Base-by-base conservation (phyloP, 306 rosid species). In the Ochetophila trinervis region DNA sequence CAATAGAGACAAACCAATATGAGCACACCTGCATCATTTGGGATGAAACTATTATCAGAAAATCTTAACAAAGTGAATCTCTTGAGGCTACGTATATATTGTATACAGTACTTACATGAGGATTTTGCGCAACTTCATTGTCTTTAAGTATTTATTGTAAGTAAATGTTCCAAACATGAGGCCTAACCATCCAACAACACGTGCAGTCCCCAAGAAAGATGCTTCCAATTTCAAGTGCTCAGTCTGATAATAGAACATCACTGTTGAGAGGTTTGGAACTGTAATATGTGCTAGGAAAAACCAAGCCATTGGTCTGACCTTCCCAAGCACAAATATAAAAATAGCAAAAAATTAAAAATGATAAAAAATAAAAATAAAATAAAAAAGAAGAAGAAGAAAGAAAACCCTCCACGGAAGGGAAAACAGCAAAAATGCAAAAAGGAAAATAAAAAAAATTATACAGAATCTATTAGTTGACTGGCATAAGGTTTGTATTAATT, bases 271-370 rank as follows among this genome's bases (percentile, higher is more conserved):
- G 77, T 85, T 76, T 19, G 96, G 96, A 69, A 87, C 71, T 2
- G 91, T 76, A 30, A 85, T 35, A 13, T 77, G 86, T 66, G 96
- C 91, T 65, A 87, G 81, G 83, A 89, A 90, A 81, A 90, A 90
- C 96, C 96, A 90, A 53, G 95, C 49, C 95, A 90, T 87, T 57
- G 96, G 88, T 74, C 96, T 90, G 79, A 68, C 44, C 56, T 79
- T 75, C 71, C 72, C 65, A 66, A 53, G 59, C 76, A 63, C 14
- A 65, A 69, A 62, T 71, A 69, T 57, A 44, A 75, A 79, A 71
- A 48, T 30, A 40, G 62, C 19, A 18, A 56, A 58, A 54, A 51
- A 57, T 64, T 72, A 68, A 72, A 55, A 65, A 63, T 17, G 19
- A 50, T 17, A 56, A 62, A 52, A 20, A 45, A 68, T 16, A 27